Base-by-base conservation (phyloP, 139 green algal genomes). In the Volvox reticuliferus region DNA sequence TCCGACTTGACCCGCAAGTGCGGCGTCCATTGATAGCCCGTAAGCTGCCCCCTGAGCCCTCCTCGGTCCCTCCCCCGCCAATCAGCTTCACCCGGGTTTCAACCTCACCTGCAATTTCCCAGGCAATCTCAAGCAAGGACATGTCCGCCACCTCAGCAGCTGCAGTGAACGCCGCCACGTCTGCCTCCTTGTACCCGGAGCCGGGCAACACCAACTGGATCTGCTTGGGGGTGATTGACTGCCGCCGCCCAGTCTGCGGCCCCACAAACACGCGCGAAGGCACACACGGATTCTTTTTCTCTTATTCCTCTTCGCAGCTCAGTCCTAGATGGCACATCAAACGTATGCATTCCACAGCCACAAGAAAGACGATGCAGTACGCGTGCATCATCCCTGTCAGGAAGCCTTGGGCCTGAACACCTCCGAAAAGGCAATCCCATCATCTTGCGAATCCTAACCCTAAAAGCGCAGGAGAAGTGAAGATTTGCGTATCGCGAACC, bases 91-190 rank as follows among this genome's bases (percentile, higher is more conserved):
- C 36, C 78, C 78, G 13, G 30, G 1, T 12, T 9, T 12, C 32
- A 18, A 32, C 28, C 86, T 92, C 92, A 80, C 86, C 55, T 67
- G 92, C 92, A 30, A 94, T 83, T 75, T 89, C 89, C 92, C 89
- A 96, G 1, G 92, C 94, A 17, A 95, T 80, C 83, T 94, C 89
- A 69, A 96, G 71, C 79, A 96, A 67, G 0, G 75, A 80, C 6
- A 75, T n/a, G 84, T 96, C 94, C 32, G 88, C 89, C 9, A 55
- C 89, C 44, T 83, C 91, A 9, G 76, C 88, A 71, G 79, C 87
- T 36, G 85, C 90, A 37, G 62, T 17, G 50, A 95, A 91, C 12
- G 82, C 75, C 13, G 78, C 75, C 35, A 96, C 36, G 65, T 96
- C 92, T 1, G 65, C 87, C 20, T 85, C 85, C 13, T 73, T 89